A percentile compares a stretch with the other conserved stretches of the same genome.
Conservation (phyloP, 495 filamentous ascomycete species). For the Penicillium antarcticum region DNA sequence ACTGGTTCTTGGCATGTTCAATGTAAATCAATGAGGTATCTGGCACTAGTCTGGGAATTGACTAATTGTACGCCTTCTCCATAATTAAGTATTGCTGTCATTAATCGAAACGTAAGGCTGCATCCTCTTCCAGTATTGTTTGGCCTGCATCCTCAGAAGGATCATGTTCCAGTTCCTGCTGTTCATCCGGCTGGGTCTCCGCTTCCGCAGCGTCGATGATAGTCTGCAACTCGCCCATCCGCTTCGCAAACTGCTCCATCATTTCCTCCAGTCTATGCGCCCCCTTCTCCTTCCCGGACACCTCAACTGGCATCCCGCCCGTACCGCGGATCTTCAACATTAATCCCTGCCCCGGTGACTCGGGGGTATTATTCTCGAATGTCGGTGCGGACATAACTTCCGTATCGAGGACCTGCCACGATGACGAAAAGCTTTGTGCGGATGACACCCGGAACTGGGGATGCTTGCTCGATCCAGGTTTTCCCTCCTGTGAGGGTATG, state of each 20-base stretch:
- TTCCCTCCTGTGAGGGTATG: constrained; percentile 15
- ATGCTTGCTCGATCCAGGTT: neutral
- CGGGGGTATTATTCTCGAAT: constrained; percentile 48
- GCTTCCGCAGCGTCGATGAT: constrained; percentile 38
- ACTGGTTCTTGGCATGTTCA: neutral
- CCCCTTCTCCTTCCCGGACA: constrained; percentile 27
- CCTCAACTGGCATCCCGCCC: constrained; percentile 25
- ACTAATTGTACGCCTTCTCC: neutral
- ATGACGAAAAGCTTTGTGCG: constrained; percentile 47
- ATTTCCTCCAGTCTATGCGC: constrained; percentile 46
- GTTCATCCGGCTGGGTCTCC: neutral
- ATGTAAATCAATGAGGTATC: neutral
- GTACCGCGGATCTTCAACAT: constrained; percentile 70
- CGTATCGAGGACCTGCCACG: constrained; percentile 53
- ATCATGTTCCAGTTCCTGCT: neutral
- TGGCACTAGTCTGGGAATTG: neutral
- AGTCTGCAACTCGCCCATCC: constrained; percentile 51
- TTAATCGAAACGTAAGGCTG: neutral
- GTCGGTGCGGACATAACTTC: constrained; percentile 54
- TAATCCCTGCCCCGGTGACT: constrained; percentile 35
- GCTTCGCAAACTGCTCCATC: constrained; percentile 64
- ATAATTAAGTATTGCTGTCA: neutral
- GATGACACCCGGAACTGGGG: constrained; percentile 38
- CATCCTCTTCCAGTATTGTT: neutral
- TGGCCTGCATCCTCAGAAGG: neutral